phyloP scores from a whole-genome alignment of 352 stramenopile genomes.

The Pythium aphanidermatum region DNA sequence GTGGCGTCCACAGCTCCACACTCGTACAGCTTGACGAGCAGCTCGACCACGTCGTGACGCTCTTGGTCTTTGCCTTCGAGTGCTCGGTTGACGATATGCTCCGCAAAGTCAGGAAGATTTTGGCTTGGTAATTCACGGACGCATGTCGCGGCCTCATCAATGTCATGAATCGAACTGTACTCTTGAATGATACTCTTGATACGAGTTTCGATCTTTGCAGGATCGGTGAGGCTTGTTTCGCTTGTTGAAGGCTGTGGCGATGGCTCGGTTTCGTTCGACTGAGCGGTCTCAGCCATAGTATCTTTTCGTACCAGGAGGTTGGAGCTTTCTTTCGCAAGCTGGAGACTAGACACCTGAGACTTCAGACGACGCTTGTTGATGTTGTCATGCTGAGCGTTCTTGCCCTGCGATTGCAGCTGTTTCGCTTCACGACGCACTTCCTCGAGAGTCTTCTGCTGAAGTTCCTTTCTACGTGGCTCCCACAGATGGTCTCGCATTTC shows the following conservation, averaged over 20 bases:
- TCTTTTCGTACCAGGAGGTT: conserved; percentile 63
- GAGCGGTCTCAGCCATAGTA: conserved; percentile 15
- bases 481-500: conserved; percentile 85
- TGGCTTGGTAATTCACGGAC: conserved; percentile 58
- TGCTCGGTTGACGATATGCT: conserved; percentile 61
- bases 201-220: conserved; percentile 45
- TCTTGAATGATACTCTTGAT: conserved; percentile 88
- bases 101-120: conserved; percentile 55
- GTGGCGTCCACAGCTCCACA: conserved; percentile 52
- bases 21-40: conserved; percentile 77
- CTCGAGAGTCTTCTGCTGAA: conserved; percentile 84
- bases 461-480: conserved; percentile 79
- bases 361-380: conserved; percentile 66
- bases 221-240: conserved; percentile 18
- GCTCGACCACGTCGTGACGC: conserved; percentile 57
- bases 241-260: neutral
- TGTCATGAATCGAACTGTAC: conserved; percentile 70
- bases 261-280: conserved; percentile 6
- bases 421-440: conserved; percentile 79
- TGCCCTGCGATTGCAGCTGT: conserved; percentile 77
- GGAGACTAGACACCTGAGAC: conserved; percentile 65
- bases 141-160: conserved; percentile 68
- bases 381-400: conserved; percentile 86
- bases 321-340: conserved; percentile 76
- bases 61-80: conserved; percentile 72